Base-by-base conservation (phyloP, 805 yeast species). In the Ogataea nakhonphanomensis region DNA sequence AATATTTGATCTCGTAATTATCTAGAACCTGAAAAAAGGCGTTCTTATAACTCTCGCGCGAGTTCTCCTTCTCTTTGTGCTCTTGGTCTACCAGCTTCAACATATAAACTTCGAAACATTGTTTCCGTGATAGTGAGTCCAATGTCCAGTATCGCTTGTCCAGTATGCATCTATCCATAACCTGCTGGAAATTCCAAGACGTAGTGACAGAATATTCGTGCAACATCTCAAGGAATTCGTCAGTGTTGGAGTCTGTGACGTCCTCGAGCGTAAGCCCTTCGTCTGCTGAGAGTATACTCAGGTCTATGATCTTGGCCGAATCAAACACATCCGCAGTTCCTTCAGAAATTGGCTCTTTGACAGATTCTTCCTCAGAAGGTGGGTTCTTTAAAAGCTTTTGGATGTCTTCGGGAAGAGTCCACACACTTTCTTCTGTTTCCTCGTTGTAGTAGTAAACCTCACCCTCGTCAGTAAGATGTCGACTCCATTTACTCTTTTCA, bases 361-460 rank as follows among this genome's bases (percentile, higher is more conserved):
- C 43, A n/a, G 45, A 48, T 46, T 42, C 58, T 4, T 41, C 46
- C 24, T 58, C 57, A 5, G 36, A 44, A 8, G 20, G n/a, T 2
- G 29, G 37, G 23, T 14, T 39, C 13, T 21, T 20, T 37, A 45
- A 33, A 33, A 36, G 33, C 35, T 28, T 39, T 25, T 8, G 35
- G 26, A 76, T 67, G 24, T 71, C 80, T 1, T 57, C 67, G 0
- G 96, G 96, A n/a, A 76, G 61, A 13, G 80, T 84, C 96, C 96
- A 90, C 0, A 81, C 79, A 13, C 93, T 81, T 52, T 79, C 79
- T 5, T 77, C 73, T 0, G 91, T 76, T 21, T 61, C 61, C 10
- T 70, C 65, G 54, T 84, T 84, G 61, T 81, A 81, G 66, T 84
- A 89, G 59, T 88, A 88, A 13, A 69, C 43, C 3, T 90, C 75